A percentile compares a stretch with the other conserved stretches of the same genome.
Conservation (phyloP, 2,329 filamentous ascomycete genomes). For the Ilyonectria sp. region DNA sequence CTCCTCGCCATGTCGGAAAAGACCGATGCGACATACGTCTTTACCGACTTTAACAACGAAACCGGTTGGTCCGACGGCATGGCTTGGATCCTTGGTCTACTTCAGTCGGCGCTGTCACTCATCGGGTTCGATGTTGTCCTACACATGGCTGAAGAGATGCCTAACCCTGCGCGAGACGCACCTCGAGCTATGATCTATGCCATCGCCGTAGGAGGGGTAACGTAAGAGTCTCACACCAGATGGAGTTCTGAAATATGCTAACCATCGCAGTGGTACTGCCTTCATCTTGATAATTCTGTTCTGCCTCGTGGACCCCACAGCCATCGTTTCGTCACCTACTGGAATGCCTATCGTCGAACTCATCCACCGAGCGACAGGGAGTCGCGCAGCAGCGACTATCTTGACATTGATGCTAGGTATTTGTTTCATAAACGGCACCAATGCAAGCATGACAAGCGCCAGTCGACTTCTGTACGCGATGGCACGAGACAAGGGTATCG, state of each 20-base stretch:
- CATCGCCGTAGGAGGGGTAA: constrained; percentile 59
- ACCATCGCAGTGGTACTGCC: constrained; percentile 47
- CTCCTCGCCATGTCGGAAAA: constrained; percentile 58
- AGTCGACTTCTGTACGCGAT: constrained; percentile 61
- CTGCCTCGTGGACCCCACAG: constrained; percentile 55
- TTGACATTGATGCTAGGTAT: constrained; percentile 58
- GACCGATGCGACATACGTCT: constrained; percentile 59
- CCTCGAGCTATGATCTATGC: constrained; percentile 61
- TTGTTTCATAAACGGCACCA: constrained; percentile 63
- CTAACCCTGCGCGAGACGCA: constrained; percentile 56
- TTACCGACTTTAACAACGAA: constrained; percentile 60
- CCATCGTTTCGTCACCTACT: constrained; percentile 55
- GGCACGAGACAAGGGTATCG: constrained; percentile 59
- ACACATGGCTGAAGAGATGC: constrained; percentile 65
- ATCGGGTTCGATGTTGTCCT: constrained; percentile 62
- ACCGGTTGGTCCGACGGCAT: constrained; percentile 63
- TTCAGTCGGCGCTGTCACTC: constrained; percentile 56
- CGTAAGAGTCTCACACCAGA: constrained; percentile 48
- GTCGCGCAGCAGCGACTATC: constrained; percentile 56
- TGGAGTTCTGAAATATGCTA: no score
- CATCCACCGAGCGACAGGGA: constrained; percentile 59
- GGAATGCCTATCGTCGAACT: constrained; percentile 64
- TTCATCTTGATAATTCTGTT: constrained; percentile 61
- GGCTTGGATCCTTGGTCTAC: constrained; percentile 63
- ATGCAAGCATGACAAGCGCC: constrained; percentile 60